Evolutionary conservation across 83 land plant species (phyloP), one percentile per base, ranked within the genome.

Genomic region (Picea abies): DNA sequence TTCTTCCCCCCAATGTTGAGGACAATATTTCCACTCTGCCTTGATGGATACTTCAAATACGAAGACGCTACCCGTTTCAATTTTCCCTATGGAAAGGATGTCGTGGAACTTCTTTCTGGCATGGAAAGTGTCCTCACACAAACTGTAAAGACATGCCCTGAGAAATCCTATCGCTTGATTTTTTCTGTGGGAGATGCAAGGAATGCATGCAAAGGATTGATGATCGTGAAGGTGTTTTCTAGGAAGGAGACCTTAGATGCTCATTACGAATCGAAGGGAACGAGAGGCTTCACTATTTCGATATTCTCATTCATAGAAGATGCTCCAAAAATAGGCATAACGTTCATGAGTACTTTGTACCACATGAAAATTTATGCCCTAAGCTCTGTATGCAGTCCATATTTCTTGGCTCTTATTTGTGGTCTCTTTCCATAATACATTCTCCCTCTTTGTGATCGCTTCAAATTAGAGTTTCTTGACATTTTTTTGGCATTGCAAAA

Each of bases 361-460:
- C 92, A 90, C 80, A 90, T 88, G 20, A 89, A 39, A 83, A 63
- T 63, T 19, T 22, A 85, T 39, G 91, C 89, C 61, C 78, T 78
- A 29, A 92, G 88, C 4, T 71, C 90, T 15, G 88, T 93, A 6
- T 93, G 95, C 78, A 92, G 95, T 17, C 95, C 95, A n/a, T 90
- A 29, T 29, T 29, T 29, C 29, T 29, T 29, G 29, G 29, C 29
- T 29, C 29, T 29, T 29, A 29, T 29, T 29, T 29, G 29, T 29
- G 29, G 29, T 29, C 29, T 29, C 29, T 29, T 29, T 29, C 29
- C 29, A 29, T 29, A 29, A 0, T 29, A 29, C 29, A 29, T 29
- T 29, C 29, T 29, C 29, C 29, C 29, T 29, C 29, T 29, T 29
- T 29, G 29, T 29, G 29, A 29, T 29, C 29, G 29, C 29, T 29